Base-by-base conservation (phyloP, 257 asterid species). In the Jacaranda mimosifolia region DNA sequence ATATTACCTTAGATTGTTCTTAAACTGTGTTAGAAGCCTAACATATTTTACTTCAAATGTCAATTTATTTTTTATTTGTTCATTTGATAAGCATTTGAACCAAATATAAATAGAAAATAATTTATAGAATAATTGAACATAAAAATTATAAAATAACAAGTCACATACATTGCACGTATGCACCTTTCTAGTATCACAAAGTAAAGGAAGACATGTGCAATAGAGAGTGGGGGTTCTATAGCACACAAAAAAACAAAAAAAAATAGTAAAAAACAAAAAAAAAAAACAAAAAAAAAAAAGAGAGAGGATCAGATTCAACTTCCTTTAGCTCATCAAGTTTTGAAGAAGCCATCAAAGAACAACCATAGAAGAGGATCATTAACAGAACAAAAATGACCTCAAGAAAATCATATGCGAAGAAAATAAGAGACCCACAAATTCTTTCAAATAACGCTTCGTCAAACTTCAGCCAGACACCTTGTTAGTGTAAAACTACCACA, bases 171-270 rank as follows among this genome's bases (percentile, higher is more conserved):
- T n/a, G n/a, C n/a, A n/a, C n/a, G n/a, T n/a, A n/a, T n/a, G n/a
- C n/a, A n/a, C n/a, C n/a, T n/a, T n/a, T n/a, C n/a, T n/a, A n/a
- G n/a, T n/a, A n/a, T n/a, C n/a, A n/a, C n/a, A n/a, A n/a, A 35
- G 35, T 17, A 71, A 59, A 77, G 77, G 64, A 86, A 67, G 62
- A 95, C 99, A 98, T 92, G 98, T 32, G 83, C 81, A 17, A 89
- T 84, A 75, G 94, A 90, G 57, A 91, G 94, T 15, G 99, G 99
- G 70, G 99, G 99, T 36, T 92, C 94, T 66, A 95, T 81, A 92
- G 96, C 76, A 86, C 67, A 76, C 89, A 84, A 77, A 91, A 48
- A 42, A 73, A n/a, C n/a, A n/a, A 80, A 14, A 21, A 17, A 63
- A 69, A 59, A 64, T 39, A 55, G 53, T 72, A 38, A 67, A 39